These are phyloP conservation scores for maize (Zea mays) DNA, from an alignment of 176 grass and related monocot genomes.

Conservation along the genomic window Zm-B73-REFERENCE-NAM-5.0 NC_050097.1:186510001-186510500, in stretches of 20 bases:
- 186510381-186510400: constrained; percentile 22
- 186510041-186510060: not conserved
- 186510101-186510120: not conserved
- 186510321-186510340: not conserved
- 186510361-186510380: not conserved
- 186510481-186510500: constrained; percentile 71
- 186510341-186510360: not conserved
- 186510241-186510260: too few relatives aligned
- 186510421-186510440: constrained; percentile 83
- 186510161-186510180: too few relatives aligned
- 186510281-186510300: constrained; percentile 1
- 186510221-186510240: too few relatives aligned
- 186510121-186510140: too few relatives aligned
- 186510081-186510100: not conserved
- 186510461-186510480: constrained; percentile 96
- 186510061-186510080: not conserved
- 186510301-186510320: not conserved
- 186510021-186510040: not conserved
- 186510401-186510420: constrained; percentile 45
- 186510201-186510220: too few relatives aligned
- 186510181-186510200: too few relatives aligned
- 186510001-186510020: constrained; percentile 1
- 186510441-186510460: constrained; percentile 94
- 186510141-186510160: too few relatives aligned
- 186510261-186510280: not conserved